Conservation (phyloP, 108 stramenopile genomes). For the Pseudonitzschia delicatissima region DNA sequence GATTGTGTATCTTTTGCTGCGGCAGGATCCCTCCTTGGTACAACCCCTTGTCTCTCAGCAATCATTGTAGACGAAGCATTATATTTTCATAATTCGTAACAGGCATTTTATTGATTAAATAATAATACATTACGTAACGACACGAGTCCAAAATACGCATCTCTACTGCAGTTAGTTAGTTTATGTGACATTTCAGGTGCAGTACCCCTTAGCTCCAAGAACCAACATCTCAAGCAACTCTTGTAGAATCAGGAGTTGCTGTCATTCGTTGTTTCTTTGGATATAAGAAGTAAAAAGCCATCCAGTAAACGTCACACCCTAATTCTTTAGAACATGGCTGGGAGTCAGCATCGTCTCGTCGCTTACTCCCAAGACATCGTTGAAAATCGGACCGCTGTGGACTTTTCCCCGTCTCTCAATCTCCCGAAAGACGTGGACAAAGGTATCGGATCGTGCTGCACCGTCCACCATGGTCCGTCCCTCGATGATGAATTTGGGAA, state of each 20-base stretch:
- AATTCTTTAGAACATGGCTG: constrained; percentile 33
- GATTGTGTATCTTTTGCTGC: constrained; percentile 31
- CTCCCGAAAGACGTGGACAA: constrained; percentile 67
- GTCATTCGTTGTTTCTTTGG: constrained; percentile 6
- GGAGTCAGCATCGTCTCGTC: constrained; percentile 45
- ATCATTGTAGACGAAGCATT: neutral
- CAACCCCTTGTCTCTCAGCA: neutral
- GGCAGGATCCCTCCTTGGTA: constrained; percentile 35
- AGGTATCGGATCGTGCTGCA: constrained; percentile 58
- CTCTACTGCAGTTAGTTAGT: too few species aligned
- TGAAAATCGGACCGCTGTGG: constrained; percentile 58
- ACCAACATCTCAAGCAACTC: constrained; percentile 1
- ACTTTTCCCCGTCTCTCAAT: constrained; percentile 61
- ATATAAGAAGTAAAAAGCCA: neutral
- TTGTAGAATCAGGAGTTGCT: neutral
- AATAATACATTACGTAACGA: too few species aligned
- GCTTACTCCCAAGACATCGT: constrained; percentile 60
- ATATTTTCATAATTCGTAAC: neutral
- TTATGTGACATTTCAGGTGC: too few species aligned
- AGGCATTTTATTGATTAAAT: too few species aligned
- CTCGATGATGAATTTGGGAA: constrained; percentile 86
- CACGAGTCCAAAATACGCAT: too few species aligned
- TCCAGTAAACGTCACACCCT: neutral
- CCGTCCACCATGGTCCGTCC: constrained; percentile 73
- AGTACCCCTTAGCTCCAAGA: too few species aligned